These are phyloP conservation scores for Schizosaccharomyces osmophilus DNA, from an alignment of 805 yeast species.

Conservation along the genomic window DNA sequence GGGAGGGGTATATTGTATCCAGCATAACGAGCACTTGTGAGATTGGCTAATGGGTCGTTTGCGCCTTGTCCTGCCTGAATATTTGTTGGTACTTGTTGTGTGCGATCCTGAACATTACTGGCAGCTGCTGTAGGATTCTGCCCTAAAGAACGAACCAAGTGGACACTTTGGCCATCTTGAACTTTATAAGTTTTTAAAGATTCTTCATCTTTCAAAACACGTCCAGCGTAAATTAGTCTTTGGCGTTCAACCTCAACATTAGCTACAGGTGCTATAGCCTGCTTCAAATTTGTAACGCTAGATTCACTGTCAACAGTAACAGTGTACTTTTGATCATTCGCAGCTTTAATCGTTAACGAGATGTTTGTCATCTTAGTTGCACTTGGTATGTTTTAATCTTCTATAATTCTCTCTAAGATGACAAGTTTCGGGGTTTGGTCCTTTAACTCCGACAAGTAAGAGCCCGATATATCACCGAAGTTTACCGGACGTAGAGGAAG, in stretches of 20 bases:
- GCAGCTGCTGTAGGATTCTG: slow-evolving; percentile 15
- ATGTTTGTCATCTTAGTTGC: not conserved
- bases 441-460: too few species aligned
- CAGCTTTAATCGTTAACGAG: not conserved
- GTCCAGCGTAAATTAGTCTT: slow-evolving; percentile 78
- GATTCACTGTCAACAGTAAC: slow-evolving; percentile 27
- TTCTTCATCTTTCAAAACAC: slow-evolving; percentile 69
- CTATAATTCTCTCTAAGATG: not conserved
- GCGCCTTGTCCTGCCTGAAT: slow-evolving; percentile 74
- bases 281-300: slow-evolving; percentile 48
- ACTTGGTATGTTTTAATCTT: not conserved
- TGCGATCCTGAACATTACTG: slow-evolving; percentile 8
- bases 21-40: slow-evolving; percentile 89
- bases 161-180: slow-evolving; percentile 68
- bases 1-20: slow-evolving; percentile 68
- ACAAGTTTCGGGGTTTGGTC: not conserved
- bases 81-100: slow-evolving; percentile 37
- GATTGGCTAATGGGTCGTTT: slow-evolving; percentile 70
- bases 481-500: too few species aligned
- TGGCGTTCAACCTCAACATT: slow-evolving; percentile 57
- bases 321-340: slow-evolving; percentile 43
- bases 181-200: slow-evolving; percentile 53
- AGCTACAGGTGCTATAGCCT: slow-evolving; percentile 31
- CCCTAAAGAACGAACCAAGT: slow-evolving; percentile 63
- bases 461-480: too few species aligned